A percentile compares a stretch with the other conserved stretches of the same genome.
These are phyloP conservation scores for Tirmania nivea DNA, from an alignment of 495 filamentous ascomycete species.

Conservation along the genomic window DNA sequence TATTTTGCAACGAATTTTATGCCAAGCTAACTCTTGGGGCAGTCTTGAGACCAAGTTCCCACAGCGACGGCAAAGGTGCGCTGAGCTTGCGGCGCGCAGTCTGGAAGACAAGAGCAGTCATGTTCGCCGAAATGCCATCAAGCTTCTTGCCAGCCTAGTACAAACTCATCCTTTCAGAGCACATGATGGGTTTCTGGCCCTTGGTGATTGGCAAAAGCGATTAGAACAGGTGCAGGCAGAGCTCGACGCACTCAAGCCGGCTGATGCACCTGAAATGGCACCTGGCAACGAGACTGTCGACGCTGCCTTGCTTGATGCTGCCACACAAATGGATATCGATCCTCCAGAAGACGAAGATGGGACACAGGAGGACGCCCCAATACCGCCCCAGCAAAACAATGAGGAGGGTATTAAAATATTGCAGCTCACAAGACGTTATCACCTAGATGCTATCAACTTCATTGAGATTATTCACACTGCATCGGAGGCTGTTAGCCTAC, in stretches of 20 bases:
- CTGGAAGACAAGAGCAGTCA: constrained; percentile 97
- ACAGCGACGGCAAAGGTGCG: constrained; percentile 66
- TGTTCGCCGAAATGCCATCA: constrained; percentile 85
- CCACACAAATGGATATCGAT: constrained; percentile 51
- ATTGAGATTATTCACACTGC: constrained; percentile 80
- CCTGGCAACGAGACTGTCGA: constrained; percentile 39
- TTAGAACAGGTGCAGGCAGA: constrained; percentile 63
- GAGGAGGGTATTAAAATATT: constrained; percentile 67
- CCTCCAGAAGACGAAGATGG: constrained; percentile 37
- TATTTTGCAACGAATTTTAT: background rate
- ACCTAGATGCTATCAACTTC: constrained; percentile 75
- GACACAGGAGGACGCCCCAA: constrained; percentile 24
- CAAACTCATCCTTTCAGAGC: constrained; percentile 86
- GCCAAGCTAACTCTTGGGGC: background rate
- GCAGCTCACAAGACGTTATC: constrained; percentile 73
- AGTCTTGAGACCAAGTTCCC: constrained; percentile 74
- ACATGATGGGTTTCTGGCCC: constrained; percentile 67
- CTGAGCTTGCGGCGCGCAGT: constrained; percentile 67
- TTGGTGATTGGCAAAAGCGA: constrained; percentile 63
- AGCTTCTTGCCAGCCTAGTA: constrained; percentile 65
- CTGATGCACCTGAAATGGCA: constrained; percentile 42
- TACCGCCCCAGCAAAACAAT: constrained; percentile 27
- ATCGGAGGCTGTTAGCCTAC: constrained; percentile 54
- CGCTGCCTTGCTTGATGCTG: constrained; percentile 63
- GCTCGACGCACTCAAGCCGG: constrained; percentile 57